Percentiles rank a stretch among this genome's conserved stretches.
Evolutionary conservation across 495 filamentous ascomycete genomes (phyloP).

Genomic region (Penicillium roqueforti): DNA sequence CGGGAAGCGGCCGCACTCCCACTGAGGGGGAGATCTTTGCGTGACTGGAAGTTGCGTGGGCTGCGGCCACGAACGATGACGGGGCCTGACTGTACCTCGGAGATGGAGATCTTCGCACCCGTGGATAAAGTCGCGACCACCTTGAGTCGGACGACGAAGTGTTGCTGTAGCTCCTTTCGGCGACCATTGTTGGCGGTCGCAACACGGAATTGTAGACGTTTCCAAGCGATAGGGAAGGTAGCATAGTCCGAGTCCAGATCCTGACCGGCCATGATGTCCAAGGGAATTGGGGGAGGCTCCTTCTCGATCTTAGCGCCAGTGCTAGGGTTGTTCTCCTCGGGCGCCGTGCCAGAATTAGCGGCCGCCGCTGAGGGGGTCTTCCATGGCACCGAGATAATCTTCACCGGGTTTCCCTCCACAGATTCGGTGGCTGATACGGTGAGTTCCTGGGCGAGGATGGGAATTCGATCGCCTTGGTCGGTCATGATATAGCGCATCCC

Average conservation of each 20-base stretch:
- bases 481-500: conserved; percentile 69
- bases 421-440: conserved; percentile 84
- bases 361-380: conserved; percentile 63
- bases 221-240: conserved; percentile 85
- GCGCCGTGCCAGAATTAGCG: conserved; percentile 54
- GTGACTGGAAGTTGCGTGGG: conserved; percentile 72
- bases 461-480: conserved; percentile 71
- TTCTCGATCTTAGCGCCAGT: conserved; percentile 58
- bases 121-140: conserved; percentile 68
- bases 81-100: conserved; percentile 67
- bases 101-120: conserved; percentile 61
- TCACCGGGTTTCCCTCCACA: conserved; percentile 80
- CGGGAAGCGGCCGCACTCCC: conserved; percentile 68
- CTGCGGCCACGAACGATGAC: conserved; percentile 76
- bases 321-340: conserved; percentile 42
- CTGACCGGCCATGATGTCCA: conserved; percentile 71
- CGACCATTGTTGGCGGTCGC: conserved; percentile 82
- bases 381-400: conserved; percentile 92
- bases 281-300: conserved; percentile 61
- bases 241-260: conserved; percentile 74
- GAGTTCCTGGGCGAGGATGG: conserved; percentile 69
- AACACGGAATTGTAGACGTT: conserved; percentile 85
- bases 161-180: conserved; percentile 75
- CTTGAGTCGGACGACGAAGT: conserved; percentile 72
- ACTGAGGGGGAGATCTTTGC: conserved; percentile 70